Evolutionary conservation across 2,329 filamentous ascomycete species (phyloP).

Genomic region (Botrytis hyacinthi): DNA sequence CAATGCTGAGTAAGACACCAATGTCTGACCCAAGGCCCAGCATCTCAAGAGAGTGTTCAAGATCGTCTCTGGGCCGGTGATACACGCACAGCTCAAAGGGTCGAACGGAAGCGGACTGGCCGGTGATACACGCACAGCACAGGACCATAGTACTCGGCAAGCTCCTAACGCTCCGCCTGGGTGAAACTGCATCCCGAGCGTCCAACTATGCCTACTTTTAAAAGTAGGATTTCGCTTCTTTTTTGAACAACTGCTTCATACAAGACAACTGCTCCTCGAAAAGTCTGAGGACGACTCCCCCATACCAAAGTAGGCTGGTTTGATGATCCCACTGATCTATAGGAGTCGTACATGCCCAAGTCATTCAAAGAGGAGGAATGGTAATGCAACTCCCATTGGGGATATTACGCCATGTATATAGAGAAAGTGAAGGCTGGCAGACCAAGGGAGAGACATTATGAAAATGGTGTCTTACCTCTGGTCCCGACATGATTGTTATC

Average conservation of each 20-base stretch:
- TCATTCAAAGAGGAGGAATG: not conserved
- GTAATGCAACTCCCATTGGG: not conserved
- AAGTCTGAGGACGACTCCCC: not conserved
- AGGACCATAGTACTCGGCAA: constrained; percentile 6
- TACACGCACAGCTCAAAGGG: not conserved
- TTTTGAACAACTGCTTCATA: not conserved
- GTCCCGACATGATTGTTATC: not conserved
- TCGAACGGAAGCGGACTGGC: not conserved
- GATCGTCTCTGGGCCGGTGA: not conserved
- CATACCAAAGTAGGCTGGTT: constrained; percentile 9
- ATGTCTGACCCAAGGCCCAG: not conserved
- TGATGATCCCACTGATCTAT: not conserved
- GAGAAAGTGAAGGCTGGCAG: not conserved
- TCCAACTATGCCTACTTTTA: not conserved
- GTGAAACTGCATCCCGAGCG: not conserved
- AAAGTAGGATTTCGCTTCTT: not conserved
- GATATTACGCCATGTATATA: constrained; percentile 1
- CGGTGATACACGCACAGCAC: not conserved
- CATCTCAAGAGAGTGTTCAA: not conserved
- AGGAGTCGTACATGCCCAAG: constrained; percentile 4
- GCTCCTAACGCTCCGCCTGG: not conserved
- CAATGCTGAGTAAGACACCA: not conserved
- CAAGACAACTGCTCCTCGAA: not conserved
- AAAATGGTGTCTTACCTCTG: constrained; percentile 8
- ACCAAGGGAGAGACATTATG: not conserved